Base-by-base conservation (phyloP, 495 filamentous ascomycete genomes). In the Pseudoneurospora amorphoporcata region DNA sequence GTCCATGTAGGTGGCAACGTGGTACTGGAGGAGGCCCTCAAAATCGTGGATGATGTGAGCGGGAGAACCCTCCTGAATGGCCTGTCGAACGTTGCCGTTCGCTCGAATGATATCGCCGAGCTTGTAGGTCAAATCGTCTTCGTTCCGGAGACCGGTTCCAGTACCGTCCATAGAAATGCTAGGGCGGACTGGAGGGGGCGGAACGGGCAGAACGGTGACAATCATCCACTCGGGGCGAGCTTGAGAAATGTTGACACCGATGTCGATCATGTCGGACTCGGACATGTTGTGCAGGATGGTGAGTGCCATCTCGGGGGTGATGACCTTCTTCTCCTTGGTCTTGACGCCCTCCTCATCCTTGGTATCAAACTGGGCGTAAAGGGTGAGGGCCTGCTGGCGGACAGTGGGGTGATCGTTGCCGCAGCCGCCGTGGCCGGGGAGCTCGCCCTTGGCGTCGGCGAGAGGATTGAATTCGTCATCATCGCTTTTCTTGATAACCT, bases 111-210 rank as follows among this genome's bases (percentile, higher is more conserved):
- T 97, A 82, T 99, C 95, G 74, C 94, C 94, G 65, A 99, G 85
- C 82, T 99, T 99, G 85, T 97, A 98, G 0, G 95, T 99, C 86
- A 99, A 85, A 86, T 99, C 95, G 79, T 99, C 95, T 81, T 99
- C 95, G 78, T 95, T 94, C 68, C 95, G 91, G 82, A 93, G 87
- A 72, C 95, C 95, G 65, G 86, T 84, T 75, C 92, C 91, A 68
- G 92, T 94, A 72, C 95, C 95, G 82, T 98, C 93, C 82, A 97
- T 92, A 9, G 92, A 92, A 75, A 99, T 96, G 84, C 94, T 97
- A 0, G 95, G 95, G 38, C 95, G 92, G 47, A 99, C 95, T 2
- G 95, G 94, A 16, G 95, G 95, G 3, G 95, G 95, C 0, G 95
- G 95, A 4, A 99, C 95, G 7, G 96, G 94, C 19, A 99, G 86